Percentiles rank a stretch among this genome's conserved stretches.
These are phyloP conservation scores for Ophiosphaerella korrae DNA, from an alignment of 2,329 filamentous ascomycete species.

Conservation along the genomic window DNA sequence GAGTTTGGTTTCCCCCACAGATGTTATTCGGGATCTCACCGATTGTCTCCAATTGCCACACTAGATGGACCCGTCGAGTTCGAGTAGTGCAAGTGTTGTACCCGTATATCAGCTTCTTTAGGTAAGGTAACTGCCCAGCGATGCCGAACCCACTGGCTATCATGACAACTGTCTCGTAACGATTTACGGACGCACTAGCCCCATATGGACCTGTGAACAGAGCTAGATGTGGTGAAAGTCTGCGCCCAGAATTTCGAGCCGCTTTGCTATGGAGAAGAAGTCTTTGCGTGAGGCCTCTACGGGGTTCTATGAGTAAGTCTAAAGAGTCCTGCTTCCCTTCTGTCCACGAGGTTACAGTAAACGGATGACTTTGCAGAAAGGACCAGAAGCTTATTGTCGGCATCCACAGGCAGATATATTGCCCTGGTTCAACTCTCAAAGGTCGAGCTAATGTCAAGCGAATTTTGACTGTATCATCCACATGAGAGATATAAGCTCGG, in stretches of 20 bases:
- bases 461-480: not conserved
- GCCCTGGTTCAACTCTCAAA: slow-evolving; percentile 1
- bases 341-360: slow-evolving; percentile 12
- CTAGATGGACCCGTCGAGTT: slow-evolving; percentile 11
- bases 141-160: slow-evolving; percentile 12
- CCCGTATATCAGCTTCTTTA: slow-evolving; percentile 13
- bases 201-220: slow-evolving; percentile 11
- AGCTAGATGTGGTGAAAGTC: slow-evolving; percentile 6
- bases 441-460: not conserved
- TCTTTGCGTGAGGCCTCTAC: not conserved
- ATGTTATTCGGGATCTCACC: slow-evolving; percentile 5
- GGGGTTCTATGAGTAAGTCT: slow-evolving; percentile 9
- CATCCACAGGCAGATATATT: slow-evolving; percentile 3
- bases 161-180: slow-evolving; percentile 15
- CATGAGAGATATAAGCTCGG: slow-evolving; percentile 1
- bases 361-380: slow-evolving; percentile 7
- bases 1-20: not conserved
- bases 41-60: slow-evolving; percentile 14
- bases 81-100: slow-evolving; percentile 12
- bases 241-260: not conserved
- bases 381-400: slow-evolving; percentile 1
- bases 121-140: slow-evolving; percentile 12
- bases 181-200: slow-evolving; percentile 5
- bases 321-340: slow-evolving; percentile 8
- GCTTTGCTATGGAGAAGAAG: not conserved